These are phyloP conservation scores for Thamnidium elegans DNA, from an alignment of 192 early-diverging fungal species.

Conservation along the genomic window DNA sequence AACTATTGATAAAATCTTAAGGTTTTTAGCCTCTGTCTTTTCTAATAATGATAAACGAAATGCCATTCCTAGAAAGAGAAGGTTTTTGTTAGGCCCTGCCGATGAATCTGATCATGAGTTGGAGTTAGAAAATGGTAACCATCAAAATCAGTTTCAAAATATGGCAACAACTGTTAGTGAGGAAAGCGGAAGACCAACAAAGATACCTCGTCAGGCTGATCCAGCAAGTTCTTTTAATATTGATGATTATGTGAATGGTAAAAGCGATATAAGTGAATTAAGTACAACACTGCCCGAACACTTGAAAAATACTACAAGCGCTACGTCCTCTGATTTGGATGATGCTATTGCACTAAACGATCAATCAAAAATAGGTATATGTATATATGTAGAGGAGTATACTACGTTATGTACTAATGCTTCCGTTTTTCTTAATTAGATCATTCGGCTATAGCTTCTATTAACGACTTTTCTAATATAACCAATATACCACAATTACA, in stretches of 20 bases:
- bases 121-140: conserved; percentile 13
- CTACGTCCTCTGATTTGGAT: conserved; percentile 1
- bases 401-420: neutral
- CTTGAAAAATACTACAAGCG: neutral
- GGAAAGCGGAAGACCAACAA: neutral
- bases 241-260: neutral
- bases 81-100: conserved; percentile 40
- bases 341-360: conserved; percentile 29
- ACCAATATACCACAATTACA: conserved; percentile 15
- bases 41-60: conserved; percentile 54
- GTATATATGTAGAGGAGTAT: neutral
- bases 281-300: neutral
- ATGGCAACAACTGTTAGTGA: neutral
- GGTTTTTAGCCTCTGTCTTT: conserved; percentile 90
- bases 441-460: neutral
- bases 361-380: conserved; percentile 13
- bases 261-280: neutral
- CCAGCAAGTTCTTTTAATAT: neutral
- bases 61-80: conserved; percentile 49
- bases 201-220: too few relatives aligned
- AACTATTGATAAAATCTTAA: conserved; percentile 92
- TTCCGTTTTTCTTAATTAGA: neutral
- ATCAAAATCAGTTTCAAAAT: conserved; percentile 6
- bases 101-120: conserved; percentile 10
- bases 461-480: neutral